Evolutionary conservation across 257 asterid genomes (phyloP), one percentile per base, ranked within the genome.

Genomic region (Marsdenia floribunda): DNA sequence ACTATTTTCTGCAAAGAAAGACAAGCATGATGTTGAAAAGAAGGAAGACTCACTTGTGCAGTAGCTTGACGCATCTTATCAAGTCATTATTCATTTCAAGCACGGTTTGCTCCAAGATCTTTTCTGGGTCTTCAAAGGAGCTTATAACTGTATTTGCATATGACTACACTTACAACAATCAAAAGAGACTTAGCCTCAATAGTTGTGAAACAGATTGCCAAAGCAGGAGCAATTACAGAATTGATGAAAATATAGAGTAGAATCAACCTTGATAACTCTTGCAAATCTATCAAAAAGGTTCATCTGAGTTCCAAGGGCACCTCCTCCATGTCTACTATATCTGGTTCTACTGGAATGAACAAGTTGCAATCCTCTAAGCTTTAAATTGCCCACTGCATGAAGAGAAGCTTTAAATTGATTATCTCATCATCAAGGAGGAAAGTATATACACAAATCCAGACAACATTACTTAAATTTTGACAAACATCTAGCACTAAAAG

Each of bases 31-130:
- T 71, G 5, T n/a, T 54, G 63, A 26, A 71, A 71, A 71, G 10
- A 18, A 59, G 73, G 19, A 61, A 67, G 54, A 73, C 87, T 76
- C 88, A 92, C 99, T 74, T 95, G 99, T 47, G 99, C 97, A 69
- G 99, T 95, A 85, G 99, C 98, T 89, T 92, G 99, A 70, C 97
- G 97, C 93, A 95, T 80, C 86, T 92, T 79, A 89, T 80, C 85
- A 95, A 82, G 82, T 95, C 99, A 19, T 88, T 90, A 49, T 89
- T 95, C 99, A 95, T 92, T 83, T 95, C 99, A 1, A 88, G 74
- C 78, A 95, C 98, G 16, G 96, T 76, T 81, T 95, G 99, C 79
- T 95, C 99, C 90, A 95, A 75, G 82, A 95, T 88, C 84, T 95
- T 95, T 85, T 92, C 99, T 24, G 98, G 99, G 79, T 95, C 99